Evolutionary conservation across 208 protist species (phyloP), one percentile per base, ranked within the genome.

Genomic region (Wallacemonas sp.): DNA sequence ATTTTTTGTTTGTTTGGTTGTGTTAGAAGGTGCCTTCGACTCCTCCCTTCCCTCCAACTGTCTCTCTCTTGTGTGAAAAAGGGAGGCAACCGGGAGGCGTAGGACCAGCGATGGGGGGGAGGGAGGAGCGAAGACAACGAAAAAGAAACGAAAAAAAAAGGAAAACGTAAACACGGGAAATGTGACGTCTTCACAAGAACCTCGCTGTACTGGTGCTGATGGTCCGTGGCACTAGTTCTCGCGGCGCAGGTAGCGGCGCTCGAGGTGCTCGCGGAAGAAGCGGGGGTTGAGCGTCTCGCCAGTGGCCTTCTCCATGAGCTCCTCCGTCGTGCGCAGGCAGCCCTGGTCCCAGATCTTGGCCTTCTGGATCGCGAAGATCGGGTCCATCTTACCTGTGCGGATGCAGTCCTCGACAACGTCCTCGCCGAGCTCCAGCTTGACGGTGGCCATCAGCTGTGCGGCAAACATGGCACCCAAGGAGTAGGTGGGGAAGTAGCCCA

Each of bases 401-500:
- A 87, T 62, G 31, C 61, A 68, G 31, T 76, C 59, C 5, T 75
- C 71, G 29, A 76, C 71, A 3, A 61, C 28, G 38, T 45, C 61
- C 28, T 54, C 62, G 16, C 71, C 71, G 29, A 76, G 54, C 54
- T 88, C 78, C 66, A 64, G 57, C 41, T 63, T 65, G 18, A 87
- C 50, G 14, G 48, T 57, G 36, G 54, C 50, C 67, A 82, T 74
- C 14, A 93, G 63, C 64, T 91, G 84, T n/a, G 74, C 84, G 3
- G 84, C 74, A 8, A 78, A 52, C 67, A 87, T 86, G 22, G 84
- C 77, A 20, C 87, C 87, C 1, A 91, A 59, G 4, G 75, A 57
- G 66, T 93, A 93, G 0, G 82, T 84, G 0, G 87, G 87, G 74
- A 93, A 93, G 75, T 93, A 93, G 33, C 82, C 84, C 54, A 86